Evolutionary conservation across 2,329 filamentous ascomycete genomes (phyloP).

Genomic region (Pseudocercospora eumusae): DNA sequence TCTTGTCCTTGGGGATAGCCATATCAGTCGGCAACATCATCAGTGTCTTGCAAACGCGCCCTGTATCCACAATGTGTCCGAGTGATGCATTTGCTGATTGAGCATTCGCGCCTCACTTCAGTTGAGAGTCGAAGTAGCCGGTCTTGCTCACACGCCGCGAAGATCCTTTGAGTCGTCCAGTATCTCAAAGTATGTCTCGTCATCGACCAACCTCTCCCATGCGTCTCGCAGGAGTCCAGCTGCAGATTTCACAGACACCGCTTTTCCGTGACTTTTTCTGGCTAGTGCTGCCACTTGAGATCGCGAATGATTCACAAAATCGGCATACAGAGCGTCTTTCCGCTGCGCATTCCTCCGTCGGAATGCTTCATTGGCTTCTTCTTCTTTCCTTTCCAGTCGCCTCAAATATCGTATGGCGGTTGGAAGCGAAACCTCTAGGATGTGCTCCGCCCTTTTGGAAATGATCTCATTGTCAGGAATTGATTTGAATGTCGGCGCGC

Average conservation of each 20-base stretch:
- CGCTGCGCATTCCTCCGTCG: not conserved
- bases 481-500: conserved; percentile 3
- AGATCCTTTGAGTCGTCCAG: not conserved
- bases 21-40: conserved; percentile 99
- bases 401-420: conserved; percentile 6
- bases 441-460: not conserved
- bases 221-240: not conserved
- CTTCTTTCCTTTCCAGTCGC: no score
- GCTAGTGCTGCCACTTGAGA: not conserved
- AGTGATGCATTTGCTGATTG: no score
- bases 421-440: conserved; percentile 9
- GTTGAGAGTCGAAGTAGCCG: no score
- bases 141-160: no score
- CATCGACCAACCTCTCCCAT: not conserved
- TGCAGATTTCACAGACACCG: not conserved
- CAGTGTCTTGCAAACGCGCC: conserved; percentile 76
- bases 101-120: no score
- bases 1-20: conserved; percentile 83
- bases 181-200: not conserved
- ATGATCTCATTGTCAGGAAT: conserved; percentile 3
- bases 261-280: not conserved
- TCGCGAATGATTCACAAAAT: not conserved
- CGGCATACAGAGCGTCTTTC: not conserved
- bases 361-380: conserved; percentile 1
- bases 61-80: no score